phyloP scores from a whole-genome alignment of 164 flowering plant species.

The Liriodendron chinense region DNA sequence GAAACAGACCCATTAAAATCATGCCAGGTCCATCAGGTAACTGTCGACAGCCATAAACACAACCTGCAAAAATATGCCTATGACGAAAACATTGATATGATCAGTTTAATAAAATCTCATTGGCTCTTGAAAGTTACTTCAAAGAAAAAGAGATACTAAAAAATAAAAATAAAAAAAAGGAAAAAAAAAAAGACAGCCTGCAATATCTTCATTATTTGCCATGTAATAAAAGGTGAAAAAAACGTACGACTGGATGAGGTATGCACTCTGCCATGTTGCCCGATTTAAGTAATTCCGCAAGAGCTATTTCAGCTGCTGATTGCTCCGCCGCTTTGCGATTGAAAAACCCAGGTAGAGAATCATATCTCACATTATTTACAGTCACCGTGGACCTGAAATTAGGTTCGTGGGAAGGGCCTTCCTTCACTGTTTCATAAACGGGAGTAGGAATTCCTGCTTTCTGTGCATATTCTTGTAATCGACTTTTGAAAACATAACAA shows the following conservation, averaged over 20 bases:
- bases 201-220: not conserved
- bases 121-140: not conserved
- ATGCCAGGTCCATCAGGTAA: too few relatives aligned
- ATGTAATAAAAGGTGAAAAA: not conserved
- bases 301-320: constrained; percentile 97
- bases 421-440: constrained; percentile 70
- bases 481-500: constrained; percentile 86
- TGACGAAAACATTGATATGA: too few relatives aligned
- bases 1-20: too few relatives aligned
- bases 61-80: too few relatives aligned
- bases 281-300: constrained; percentile 54
- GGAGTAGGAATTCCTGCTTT: constrained; percentile 61
- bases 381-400: constrained; percentile 65
- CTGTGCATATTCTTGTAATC: constrained; percentile 80
- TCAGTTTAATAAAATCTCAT: not conserved
- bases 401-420: constrained; percentile 88
- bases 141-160: not conserved
- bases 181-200: too few relatives aligned
- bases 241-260: constrained; percentile 74
- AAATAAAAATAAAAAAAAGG: too few relatives aligned
- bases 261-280: constrained; percentile 41
- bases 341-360: constrained; percentile 83
- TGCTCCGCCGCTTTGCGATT: constrained; percentile 98
- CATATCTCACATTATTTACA: constrained; percentile 61
- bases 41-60: too few relatives aligned